Evolutionary conservation across 352 stramenopile species (phyloP).

Genomic region (Thraustochytrium sp.): DNA sequence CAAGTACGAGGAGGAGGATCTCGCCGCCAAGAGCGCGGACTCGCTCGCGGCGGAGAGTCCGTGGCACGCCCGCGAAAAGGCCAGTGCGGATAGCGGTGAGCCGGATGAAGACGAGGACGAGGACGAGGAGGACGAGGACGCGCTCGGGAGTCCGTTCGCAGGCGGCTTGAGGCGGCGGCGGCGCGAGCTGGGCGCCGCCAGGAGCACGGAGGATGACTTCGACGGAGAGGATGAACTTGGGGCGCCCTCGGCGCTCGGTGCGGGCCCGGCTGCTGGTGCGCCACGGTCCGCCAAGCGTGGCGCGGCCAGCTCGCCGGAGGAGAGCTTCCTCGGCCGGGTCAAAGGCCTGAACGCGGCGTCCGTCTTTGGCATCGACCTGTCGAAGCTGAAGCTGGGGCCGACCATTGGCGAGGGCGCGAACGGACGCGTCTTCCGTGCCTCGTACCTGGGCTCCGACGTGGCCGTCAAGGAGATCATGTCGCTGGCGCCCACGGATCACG

Average conservation of each 20-base stretch:
- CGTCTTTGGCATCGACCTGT: conserved; percentile 31
- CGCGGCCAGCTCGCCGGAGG: background rate
- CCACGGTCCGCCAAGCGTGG: conserved; percentile 43
- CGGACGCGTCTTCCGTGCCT: conserved; percentile 21
- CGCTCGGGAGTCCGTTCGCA: too few species aligned
- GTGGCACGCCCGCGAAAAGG: too few species aligned
- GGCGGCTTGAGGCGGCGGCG: too few species aligned
- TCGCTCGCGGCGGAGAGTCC: too few species aligned
- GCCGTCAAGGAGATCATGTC: conserved; percentile 39
- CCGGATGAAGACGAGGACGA: too few species aligned
- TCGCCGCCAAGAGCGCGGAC: too few species aligned
- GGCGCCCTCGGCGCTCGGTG: background rate
- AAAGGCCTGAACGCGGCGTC: background rate
- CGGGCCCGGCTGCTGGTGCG: too few species aligned
- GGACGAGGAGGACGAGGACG: too few species aligned
- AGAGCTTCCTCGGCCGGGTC: background rate
- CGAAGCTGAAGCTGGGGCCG: conserved; percentile 18
- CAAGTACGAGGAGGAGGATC: background rate
- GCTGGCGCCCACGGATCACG: background rate
- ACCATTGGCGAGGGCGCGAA: conserved; percentile 37
- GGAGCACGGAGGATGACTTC: too few species aligned
- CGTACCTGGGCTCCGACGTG: conserved; percentile 25
- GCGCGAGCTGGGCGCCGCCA: too few species aligned
- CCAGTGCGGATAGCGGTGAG: too few species aligned
- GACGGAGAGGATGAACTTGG: too few species aligned